Evolutionary conservation across 2,329 filamentous ascomycete species (phyloP), one percentile per base, ranked within the genome.

Genomic region (Cladosporium velox): DNA sequence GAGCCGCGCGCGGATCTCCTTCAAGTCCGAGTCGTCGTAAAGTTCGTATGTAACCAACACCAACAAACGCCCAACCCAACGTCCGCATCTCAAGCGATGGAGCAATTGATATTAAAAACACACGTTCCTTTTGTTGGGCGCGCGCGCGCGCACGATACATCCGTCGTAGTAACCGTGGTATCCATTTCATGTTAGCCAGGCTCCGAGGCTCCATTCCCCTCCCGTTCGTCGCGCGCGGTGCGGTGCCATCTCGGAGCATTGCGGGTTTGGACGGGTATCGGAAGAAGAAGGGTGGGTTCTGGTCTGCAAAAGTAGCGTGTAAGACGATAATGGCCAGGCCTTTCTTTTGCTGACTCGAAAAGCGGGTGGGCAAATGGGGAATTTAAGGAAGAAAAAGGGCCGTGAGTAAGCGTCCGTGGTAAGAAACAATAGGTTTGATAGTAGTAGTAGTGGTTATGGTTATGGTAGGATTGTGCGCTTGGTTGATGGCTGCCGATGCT

Each of bases 401-500:
- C 52, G 52, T 55, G 30, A 55, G 28, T 55, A 55, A 55, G 49
- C 49, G 49, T 52, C 24, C 18, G 8, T 47, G 44, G 24, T 24
- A 54, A 34, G 52, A 55, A 32, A 55, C 28, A n/a, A 21, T 55
- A 34, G 52, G 28, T 55, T 55, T 32, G 52, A 32, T 55, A 55
- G 32, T 30, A 54, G 28, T 55, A 55, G 32, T 30, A 54, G 15
- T 54, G 18, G 51, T 54, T 11, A 32, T 54, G 18, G 51, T 54
- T 11, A 32, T 55, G 32, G 28, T 55, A 55, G 14, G 28, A 30
- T 21, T 54, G 4, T 21, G 52, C 52, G 52, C 52, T 26, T 55
- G 10, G 18, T n/a, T 54, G 18, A 30, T 30, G 52, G 52, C 52
- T 55, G 58, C 58, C 58, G 58, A 60, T 60, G 58, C 58, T 60